Base-by-base conservation (phyloP, 192 early-diverging fungal genomes). In the Entophlyctis luteolus region DNA sequence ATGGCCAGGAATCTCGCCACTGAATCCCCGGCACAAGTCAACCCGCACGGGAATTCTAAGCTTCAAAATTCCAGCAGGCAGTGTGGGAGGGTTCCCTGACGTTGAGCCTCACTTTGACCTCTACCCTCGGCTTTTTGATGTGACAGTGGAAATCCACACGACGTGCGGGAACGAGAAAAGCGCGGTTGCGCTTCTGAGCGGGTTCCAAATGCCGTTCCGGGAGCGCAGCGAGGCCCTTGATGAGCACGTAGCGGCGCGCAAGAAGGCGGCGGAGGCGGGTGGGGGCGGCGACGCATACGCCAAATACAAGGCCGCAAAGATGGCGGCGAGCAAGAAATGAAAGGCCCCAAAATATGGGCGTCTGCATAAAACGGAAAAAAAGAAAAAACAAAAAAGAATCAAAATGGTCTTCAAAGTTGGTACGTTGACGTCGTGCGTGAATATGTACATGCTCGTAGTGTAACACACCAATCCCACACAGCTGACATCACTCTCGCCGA, bases 71-170 rank as follows among this genome's bases (percentile, higher is more conserved):
- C 93, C 91, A 36, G 78, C 82, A 45, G 84, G 86, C 48, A 91
- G 86, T 27, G 81, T 99, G 28, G 91, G 93, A 4, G 77, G 91
- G 56, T 99, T 98, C 82, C 96, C 95, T 3, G 96, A 99, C 77
- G 93, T 99, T 68, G 96, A 99, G 74, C 87, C 86, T 35, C 89
- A 91, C 70, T 98, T 94, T 75, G 96, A 99, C 57, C 85, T 90
- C 80, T 94, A 90, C 71, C 96, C 96, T 10, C 72, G 86, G 56
- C 82, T 96, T 74, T 93, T 90, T 28, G 92, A 93, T 22, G 93
- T 94, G 70, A 84, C 87, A 52, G 87, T 99, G 54, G 85, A 84
- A 27, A 87, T 97, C 65, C 80, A 87, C 48, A 96, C 95, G 3
- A 90, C 91, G 1, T 93, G 88, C 2, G 77, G 77, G 66, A 88